Conservation (phyloP, 352 stramenopile species). For the Pythium rishiriense region DNA sequence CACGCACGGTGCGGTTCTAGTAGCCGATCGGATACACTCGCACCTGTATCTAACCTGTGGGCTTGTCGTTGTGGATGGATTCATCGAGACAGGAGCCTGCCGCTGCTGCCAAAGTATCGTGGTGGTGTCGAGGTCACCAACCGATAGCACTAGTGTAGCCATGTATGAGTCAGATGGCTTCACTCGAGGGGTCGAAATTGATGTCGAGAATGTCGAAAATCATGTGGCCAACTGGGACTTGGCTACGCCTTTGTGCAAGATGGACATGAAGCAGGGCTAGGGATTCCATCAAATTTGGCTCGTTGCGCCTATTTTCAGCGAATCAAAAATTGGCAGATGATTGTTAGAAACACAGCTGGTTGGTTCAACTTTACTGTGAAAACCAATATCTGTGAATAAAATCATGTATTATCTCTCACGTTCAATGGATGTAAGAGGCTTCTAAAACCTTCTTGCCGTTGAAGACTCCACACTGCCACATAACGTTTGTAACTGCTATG, state of each 20-base stretch:
- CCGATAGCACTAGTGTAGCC: conserved; percentile 15
- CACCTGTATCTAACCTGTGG: neutral
- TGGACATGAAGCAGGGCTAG: conserved; percentile 8
- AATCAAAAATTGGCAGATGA: neutral
- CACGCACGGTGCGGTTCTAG: conserved; percentile 26
- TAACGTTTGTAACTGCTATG: conserved; percentile 4
- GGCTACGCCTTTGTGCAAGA: neutral
- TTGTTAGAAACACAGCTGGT: conserved; percentile 12
- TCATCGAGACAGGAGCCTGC: conserved; percentile 25
- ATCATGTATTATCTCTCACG: too few species aligned
- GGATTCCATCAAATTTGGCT: neutral
- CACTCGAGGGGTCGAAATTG: neutral
- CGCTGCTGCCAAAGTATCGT: conserved; percentile 23
- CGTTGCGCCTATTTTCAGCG: conserved; percentile 1
- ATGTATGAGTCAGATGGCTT: conserved; percentile 4
- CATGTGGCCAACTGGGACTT: neutral
- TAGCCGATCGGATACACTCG: neutral
- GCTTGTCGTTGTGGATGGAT: conserved; percentile 1
- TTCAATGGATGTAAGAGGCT: neutral
- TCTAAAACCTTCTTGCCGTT: too few species aligned
- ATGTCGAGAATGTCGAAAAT: conserved; percentile 18
- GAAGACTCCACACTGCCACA: neutral
- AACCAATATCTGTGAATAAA: too few species aligned
- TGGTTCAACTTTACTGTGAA: neutral
- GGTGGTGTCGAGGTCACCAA: conserved; percentile 12